Evolutionary conservation across 1,139 yeast species (phyloP).

Genomic region (Lodderomyces elongisporus): DNA sequence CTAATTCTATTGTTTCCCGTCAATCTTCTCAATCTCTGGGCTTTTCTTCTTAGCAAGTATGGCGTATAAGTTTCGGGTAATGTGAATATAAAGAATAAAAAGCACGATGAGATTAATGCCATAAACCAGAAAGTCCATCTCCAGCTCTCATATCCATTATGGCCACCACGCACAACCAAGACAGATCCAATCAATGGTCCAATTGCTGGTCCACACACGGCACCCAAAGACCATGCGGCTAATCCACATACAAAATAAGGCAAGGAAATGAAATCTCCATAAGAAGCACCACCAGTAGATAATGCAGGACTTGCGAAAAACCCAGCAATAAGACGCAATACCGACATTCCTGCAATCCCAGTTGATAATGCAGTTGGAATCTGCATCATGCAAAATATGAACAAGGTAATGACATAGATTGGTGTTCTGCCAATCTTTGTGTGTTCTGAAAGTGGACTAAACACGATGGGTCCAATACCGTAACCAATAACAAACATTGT

Average conservation of each 20-base stretch:
- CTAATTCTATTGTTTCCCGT: conserved; percentile 41
- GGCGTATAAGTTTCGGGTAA: conserved; percentile 50
- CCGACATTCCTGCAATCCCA: conserved; percentile 27
- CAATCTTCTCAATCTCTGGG: conserved; percentile 38
- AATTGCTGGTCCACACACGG: conserved; percentile 29
- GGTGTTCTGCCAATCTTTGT: conserved; percentile 49
- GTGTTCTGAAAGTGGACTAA: conserved; percentile 51
- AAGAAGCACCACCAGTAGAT: conserved; percentile 35
- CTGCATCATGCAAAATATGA: conserved; percentile 29
- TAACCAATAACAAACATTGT: conserved; percentile 45
- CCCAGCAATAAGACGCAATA: conserved; percentile 31
- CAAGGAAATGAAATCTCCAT: conserved; percentile 23
- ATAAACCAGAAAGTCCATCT: conserved; percentile 45
- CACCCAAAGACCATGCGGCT: conserved; percentile 28
- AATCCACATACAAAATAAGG: conserved; percentile 25
- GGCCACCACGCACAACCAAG: conserved; percentile 17
- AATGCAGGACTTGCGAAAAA: conserved; percentile 33
- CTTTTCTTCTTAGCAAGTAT: conserved; percentile 43
- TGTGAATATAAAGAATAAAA: conserved; percentile 27
- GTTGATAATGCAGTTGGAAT: conserved; percentile 29
- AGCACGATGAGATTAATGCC: conserved; percentile 30
- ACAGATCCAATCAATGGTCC: conserved; percentile 32
- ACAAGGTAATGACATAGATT: conserved; percentile 25
- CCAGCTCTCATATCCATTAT: conserved; percentile 23
- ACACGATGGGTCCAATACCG: conserved; percentile 52